Percentiles rank a stretch among this genome's conserved stretches.
Evolutionary conservation across 306 rosid genomes (phyloP).

Genomic region (Rubus idaeus): DNA sequence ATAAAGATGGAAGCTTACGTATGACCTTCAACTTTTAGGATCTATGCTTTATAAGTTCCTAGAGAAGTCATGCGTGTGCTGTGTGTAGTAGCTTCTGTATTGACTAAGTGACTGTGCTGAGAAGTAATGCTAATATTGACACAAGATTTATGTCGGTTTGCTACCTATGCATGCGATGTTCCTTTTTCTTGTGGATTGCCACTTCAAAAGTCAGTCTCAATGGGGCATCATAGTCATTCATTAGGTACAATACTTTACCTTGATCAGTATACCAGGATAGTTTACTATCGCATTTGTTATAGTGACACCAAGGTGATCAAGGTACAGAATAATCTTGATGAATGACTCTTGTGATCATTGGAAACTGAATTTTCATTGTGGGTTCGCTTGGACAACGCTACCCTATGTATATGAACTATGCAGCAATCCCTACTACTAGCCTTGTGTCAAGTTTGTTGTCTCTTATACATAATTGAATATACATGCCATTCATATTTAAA

Average conservation of each 20-base stretch:
- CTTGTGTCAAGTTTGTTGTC: no score
- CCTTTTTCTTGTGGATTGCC: constrained; percentile 13
- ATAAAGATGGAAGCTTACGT: no score
- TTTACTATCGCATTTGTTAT: constrained; percentile 1
- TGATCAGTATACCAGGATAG: not conserved
- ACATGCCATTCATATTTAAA: no score
- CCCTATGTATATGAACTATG: not conserved
- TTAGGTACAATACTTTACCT: not conserved
- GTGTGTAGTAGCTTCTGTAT: no score
- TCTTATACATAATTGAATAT: no score
- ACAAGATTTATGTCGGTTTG: not conserved
- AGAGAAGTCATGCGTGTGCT: no score
- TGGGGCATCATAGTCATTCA: not conserved
- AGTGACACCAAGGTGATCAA: constrained; percentile 10
- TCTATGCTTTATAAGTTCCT: no score
- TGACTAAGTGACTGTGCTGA: no score
- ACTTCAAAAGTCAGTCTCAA: constrained; percentile 22
- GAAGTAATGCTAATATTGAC: no score
- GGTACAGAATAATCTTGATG: not conserved
- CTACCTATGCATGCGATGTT: constrained; percentile 14
- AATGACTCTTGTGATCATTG: constrained; percentile 4
- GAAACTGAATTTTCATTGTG: constrained; percentile 8
- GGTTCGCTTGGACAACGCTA: constrained; percentile 12
- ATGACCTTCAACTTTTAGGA: no score
- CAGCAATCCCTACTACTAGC: not conserved